A percentile compares a stretch with the other conserved stretches of the same genome.
Evolutionary conservation across 1,284 basidiomycete species (phyloP).

Genomic region (Puccinia polysora): DNA sequence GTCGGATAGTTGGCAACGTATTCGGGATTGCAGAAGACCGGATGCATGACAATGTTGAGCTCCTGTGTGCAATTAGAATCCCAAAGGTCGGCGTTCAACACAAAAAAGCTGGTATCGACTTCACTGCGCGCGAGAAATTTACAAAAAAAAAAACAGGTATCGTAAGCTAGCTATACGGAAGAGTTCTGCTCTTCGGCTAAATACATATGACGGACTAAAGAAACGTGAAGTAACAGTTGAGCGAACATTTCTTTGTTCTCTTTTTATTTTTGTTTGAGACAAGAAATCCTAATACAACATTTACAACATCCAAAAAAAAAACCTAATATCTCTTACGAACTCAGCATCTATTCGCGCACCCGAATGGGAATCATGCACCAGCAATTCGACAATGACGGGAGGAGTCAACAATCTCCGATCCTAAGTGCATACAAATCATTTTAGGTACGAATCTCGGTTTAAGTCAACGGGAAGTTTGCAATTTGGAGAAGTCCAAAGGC

Average conservation of each 20-base stretch:
- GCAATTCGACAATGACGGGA: slow-evolving; percentile 64
- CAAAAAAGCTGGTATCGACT: slow-evolving; percentile 74
- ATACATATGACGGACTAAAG: not conserved
- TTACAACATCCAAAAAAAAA: not conserved
- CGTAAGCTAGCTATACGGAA: slow-evolving; percentile 30
- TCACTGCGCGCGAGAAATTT: slow-evolving; percentile 58
- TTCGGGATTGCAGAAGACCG: slow-evolving; percentile 33
- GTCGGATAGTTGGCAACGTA: not conserved
- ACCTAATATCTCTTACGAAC: slow-evolving; percentile 35
- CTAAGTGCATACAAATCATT: slow-evolving; percentile 56
- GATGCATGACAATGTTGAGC: slow-evolving; percentile 39
- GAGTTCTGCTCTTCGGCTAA: not conserved
- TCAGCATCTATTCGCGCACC: slow-evolving; percentile 48
- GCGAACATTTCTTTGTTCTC: not conserved
- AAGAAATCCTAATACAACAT: not conserved
- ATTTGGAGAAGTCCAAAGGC: not conserved
- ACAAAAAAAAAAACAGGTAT: slow-evolving; percentile 44
- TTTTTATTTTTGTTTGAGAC: not conserved
- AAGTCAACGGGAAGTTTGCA: not conserved
- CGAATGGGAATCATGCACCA: slow-evolving; percentile 47
- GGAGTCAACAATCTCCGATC: slow-evolving; percentile 84
- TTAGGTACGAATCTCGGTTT: not conserved
- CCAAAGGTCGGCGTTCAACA: slow-evolving; percentile 73
- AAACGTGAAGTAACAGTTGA: not conserved
- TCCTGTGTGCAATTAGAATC: slow-evolving; percentile 55